Evolutionary conservation across 331 rosid species (phyloP), one percentile per base, ranked within the genome.

Genomic region (Acacia concinna): DNA sequence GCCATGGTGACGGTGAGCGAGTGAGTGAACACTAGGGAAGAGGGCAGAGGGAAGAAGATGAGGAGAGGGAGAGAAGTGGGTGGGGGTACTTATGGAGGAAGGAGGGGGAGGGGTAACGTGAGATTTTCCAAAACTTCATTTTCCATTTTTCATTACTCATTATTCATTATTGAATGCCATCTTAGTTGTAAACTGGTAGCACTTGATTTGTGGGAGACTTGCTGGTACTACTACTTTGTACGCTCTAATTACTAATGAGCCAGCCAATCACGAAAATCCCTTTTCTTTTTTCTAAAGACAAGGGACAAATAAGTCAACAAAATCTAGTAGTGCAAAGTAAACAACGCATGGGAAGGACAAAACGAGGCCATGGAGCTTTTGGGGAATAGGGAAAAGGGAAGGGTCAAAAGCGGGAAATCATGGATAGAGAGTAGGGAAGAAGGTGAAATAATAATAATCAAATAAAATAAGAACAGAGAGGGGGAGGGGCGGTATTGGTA

Each of bases 61-160:
- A 49, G 75, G 21, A 51, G 31, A 20, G 14, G 23, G 5, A 54
- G 70, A 77, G 65, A 3, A 30, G 79, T n/a, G 79, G 59, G 72
- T 23, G 73, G 78, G 76, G 62, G 30, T 88, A 86, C 89, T 88
- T 88, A 88, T 86, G 85, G 86, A 81, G 71, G 68, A 79, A 5
- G 1, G 54, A 28, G 51, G 59, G 76, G 34, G 41, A 76, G 63
- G 82, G 86, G 82, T 51, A 56, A 1, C 31, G 65, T 79, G 88
- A 79, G 84, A 79, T 85, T 81, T 83, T 57, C 17, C 28, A 9
- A 76, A n/a, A 57, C 77, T 73, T 35, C 34, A 54, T n/a, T n/a
- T n/a, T n/a, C n/a, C n/a, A n/a, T n/a, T n/a, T n/a, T n/a, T n/a
- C n/a, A n/a, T n/a, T n/a, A n/a, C n/a, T n/a, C n/a, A n/a, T 67